Percentiles rank a stretch among this genome's conserved stretches.
Evolutionary conservation across 179 eudicot genomes (phyloP).

Genomic region (Amaranthus tricolor): DNA sequence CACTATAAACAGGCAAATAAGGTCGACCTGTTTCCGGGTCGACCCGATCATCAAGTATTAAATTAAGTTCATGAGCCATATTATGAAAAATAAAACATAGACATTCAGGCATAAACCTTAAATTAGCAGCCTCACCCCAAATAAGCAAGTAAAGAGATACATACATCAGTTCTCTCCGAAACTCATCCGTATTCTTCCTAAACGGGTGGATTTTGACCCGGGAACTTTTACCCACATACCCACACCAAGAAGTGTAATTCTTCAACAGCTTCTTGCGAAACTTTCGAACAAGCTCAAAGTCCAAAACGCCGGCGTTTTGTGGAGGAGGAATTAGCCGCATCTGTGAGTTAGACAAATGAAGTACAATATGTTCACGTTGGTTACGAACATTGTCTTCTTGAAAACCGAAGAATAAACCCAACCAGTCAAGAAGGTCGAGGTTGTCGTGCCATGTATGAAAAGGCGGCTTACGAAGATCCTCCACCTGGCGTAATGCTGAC

Average conservation of each 20-base stretch:
- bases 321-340: slow-evolving; percentile 68
- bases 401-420: slow-evolving; percentile 75
- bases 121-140: slow-evolving; percentile 88
- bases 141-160: slow-evolving; percentile 61
- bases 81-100: slow-evolving; percentile 77
- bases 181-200: slow-evolving; percentile 43
- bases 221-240: slow-evolving; percentile 42
- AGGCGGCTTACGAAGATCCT: slow-evolving; percentile 74
- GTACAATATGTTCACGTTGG: slow-evolving; percentile 85
- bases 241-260: slow-evolving; percentile 73
- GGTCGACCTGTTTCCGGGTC: slow-evolving; percentile 59
- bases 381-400: slow-evolving; percentile 81
- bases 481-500: slow-evolving; percentile 52
- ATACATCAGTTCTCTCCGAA: slow-evolving; percentile 70
- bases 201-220: slow-evolving; percentile 35
- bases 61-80: slow-evolving; percentile 68
- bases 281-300: slow-evolving; percentile 44
- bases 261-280: slow-evolving; percentile 55
- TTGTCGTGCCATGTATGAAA: slow-evolving; percentile 42
- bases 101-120: slow-evolving; percentile 80
- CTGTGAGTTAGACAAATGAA: slow-evolving; percentile 80
- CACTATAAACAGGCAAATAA: slow-evolving; percentile 39
- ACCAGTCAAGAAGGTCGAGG: slow-evolving; percentile 82
- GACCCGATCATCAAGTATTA: slow-evolving; percentile 43
- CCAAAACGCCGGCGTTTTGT: slow-evolving; percentile 43